Base-by-base conservation (phyloP, 805 yeast species). In the Debaryomyces prosopidis region DNA sequence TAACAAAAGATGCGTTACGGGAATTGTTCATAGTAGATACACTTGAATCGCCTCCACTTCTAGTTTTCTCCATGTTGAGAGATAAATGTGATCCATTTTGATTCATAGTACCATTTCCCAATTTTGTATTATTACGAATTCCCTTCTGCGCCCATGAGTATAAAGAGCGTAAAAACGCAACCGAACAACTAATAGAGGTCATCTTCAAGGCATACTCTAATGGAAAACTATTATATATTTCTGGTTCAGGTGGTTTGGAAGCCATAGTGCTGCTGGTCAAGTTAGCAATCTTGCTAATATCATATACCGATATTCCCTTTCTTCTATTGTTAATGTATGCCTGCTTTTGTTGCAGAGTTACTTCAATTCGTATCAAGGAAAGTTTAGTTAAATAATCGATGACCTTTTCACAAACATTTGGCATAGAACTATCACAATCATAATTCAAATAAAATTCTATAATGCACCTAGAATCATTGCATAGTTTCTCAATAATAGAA, bases 361-460 rank as follows among this genome's bases (percentile, higher is more conserved):
- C 82, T 5, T 83, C 89, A 4, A 87, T 85, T 47, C 89, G 77
- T 0, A 85, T 75, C 31, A 88, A 69, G 0, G 97, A 84, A 48
- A 76, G 75, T 62, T 72, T 84, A 58, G 89, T 86, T 52, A 94
- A 73, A 53, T 86, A 84, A 52, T 89, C 91, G 43, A 90, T 81
- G 36, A 90, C 73, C 41, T 82, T 75, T 66, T 94, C 99, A 66
- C 91, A 89, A 40, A 91, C 75, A 62, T 94, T 94, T 32, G 94
- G 87, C 76, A 84, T 79, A 2, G 79, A 68, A 27, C 82, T 71
- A 62, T 90, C 96, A 72, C 99, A 94, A 65, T 94, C 99, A 64
- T 94, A 95, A 66, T 94, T 94, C 58, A 94, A 76, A 61, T 92
- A 94, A 47, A 94, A 82, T 68, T 94, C 99, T 47, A 95, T 89